A percentile compares a stretch with the other conserved stretches of the same genome.
These are phyloP conservation scores for Trichoderma gamsii DNA, from an alignment of 495 filamentous ascomycete genomes.

Conservation along the genomic window DNA sequence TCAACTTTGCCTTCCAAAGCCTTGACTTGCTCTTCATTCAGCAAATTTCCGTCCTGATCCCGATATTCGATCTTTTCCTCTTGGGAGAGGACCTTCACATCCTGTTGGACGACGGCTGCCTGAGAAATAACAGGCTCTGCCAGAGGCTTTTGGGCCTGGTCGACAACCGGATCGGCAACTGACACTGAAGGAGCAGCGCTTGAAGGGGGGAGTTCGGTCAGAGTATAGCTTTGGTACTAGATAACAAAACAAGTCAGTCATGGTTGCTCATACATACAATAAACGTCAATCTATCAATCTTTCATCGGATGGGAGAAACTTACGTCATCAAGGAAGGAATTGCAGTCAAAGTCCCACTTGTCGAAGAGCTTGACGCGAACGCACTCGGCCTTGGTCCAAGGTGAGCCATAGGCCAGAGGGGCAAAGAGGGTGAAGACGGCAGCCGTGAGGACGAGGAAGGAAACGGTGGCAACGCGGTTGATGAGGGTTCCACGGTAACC, in stretches of 20 bases:
- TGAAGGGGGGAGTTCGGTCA: not conserved
- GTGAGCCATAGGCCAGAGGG: slow-evolving; percentile 85
- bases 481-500: slow-evolving; percentile 64
- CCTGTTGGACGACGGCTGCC: slow-evolving; percentile 32
- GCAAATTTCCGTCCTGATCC: slow-evolving; percentile 85
- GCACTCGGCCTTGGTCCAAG: slow-evolving; percentile 86
- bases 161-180: not conserved
- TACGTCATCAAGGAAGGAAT: slow-evolving; percentile 82
- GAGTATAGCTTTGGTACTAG: slow-evolving; percentile 12
- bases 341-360: slow-evolving; percentile 96
- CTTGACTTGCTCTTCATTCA: slow-evolving; percentile 76
- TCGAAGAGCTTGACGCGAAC: slow-evolving; percentile 77
- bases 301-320: slow-evolving; percentile 36
- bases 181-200: not conserved
- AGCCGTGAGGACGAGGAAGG: slow-evolving; percentile 65
- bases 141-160: slow-evolving; percentile 18
- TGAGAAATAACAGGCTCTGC: slow-evolving; percentile 34
- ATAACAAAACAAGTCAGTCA: not conserved
- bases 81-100: slow-evolving; percentile 52
- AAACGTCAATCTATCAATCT: not conserved
- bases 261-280: not conserved
- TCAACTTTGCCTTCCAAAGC: slow-evolving; percentile 84
- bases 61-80: slow-evolving; percentile 91
- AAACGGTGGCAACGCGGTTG: slow-evolving; percentile 61
- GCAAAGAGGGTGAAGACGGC: slow-evolving; percentile 78